Percentiles rank a stretch among this genome's conserved stretches.
Evolutionary conservation across 176 grass and related monocot genomes (phyloP).

Genomic region (Oryza brachyantha): DNA sequence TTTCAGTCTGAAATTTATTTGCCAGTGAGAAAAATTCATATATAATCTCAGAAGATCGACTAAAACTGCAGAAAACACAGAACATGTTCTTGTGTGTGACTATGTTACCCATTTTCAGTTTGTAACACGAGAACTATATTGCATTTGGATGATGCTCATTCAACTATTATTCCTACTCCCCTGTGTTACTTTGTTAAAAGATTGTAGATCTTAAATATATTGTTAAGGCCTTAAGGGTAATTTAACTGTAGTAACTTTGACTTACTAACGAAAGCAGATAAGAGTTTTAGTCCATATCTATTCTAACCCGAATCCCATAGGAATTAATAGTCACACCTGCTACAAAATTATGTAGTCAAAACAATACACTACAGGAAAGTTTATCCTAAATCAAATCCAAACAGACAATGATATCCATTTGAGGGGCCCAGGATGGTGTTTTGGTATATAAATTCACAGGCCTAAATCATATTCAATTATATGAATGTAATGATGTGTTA

Average conservation of each 20-base stretch:
- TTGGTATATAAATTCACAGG: background rate
- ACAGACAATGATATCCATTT: background rate
- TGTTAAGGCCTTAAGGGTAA: background rate
- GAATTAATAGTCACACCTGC: background rate
- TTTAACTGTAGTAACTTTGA: background rate
- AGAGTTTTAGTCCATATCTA: background rate
- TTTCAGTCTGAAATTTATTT: conserved; percentile 7
- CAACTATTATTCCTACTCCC: background rate
- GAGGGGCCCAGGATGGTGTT: background rate
- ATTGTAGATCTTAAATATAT: background rate
- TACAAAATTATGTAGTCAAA: background rate
- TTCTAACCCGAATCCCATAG: background rate
- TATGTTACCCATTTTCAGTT: background rate
- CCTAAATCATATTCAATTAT: background rate
- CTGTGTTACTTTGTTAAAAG: background rate
- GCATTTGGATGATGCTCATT: background rate
- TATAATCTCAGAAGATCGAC: background rate
- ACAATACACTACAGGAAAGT: background rate
- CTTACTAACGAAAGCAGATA: background rate
- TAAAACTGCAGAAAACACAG: background rate
- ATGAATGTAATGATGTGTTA: background rate
- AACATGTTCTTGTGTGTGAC: background rate
- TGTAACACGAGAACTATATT: background rate
- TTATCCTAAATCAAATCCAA: background rate
- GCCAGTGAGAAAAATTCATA: background rate